Base-by-base conservation (phyloP, 208 protist species). In the Trypanosoma congolense region DNA sequence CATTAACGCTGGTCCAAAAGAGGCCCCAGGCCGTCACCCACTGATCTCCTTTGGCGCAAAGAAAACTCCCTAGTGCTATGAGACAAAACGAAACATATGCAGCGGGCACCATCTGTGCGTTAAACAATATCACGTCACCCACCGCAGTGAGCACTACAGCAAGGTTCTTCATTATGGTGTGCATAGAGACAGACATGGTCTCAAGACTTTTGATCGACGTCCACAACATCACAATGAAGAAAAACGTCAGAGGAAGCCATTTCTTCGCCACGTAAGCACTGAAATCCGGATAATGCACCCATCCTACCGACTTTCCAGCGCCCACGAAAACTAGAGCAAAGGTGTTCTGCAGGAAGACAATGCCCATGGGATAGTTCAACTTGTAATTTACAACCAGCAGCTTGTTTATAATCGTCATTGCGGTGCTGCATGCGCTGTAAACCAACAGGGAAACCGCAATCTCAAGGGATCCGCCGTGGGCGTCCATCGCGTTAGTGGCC, bases 381-480 rank as follows among this genome's bases (percentile, higher is more conserved):
- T 74, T 29, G 42, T 82, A 92, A 0, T 51, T 76, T 63, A 83
- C 65, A 33, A 88, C 78, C 24, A 92, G 56, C 1, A 92, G 64
- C 60, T 95, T 95, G 70, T 93, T 95, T 19, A 93, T 33, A 28
- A 95, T 47, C 58, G 91, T 93, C 85, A 93, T 95, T 50, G 66
- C 75, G 36, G 91, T 73, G 44, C 83, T 92, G 65, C 77, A 90
- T 31, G 51, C 55, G 54, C 74, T 82, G 64, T 93, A 95, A 28
- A 61, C 50, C 18, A 84, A 2, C 4, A 92, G 45, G 29, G 88
- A 83, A 25, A 77, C 5, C 0, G 61, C 24, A 22, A 61, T 41
- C 49, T 83, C 70, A 19, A 43, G 56, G 8, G 35, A n/a, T 2
- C 31, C 47, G 26, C 19, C 24, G 16, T 42, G 18, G 21, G 21